Base-by-base conservation (phyloP, 2,329 filamentous ascomycete genomes). In the Berkeleyomyces basicola region DNA sequence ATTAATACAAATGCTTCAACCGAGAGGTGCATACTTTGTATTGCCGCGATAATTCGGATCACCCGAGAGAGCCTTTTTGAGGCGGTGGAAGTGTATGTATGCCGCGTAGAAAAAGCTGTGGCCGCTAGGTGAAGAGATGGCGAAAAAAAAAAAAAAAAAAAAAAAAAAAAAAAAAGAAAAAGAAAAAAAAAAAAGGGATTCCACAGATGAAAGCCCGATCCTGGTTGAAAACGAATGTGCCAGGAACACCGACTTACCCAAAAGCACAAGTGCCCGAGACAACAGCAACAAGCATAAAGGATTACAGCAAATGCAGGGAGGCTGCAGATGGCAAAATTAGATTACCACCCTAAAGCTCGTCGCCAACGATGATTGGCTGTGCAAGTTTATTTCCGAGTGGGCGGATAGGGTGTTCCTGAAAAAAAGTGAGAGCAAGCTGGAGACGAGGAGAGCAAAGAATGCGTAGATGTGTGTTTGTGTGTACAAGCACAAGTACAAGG, bases 271-370 rank as follows among this genome's bases (percentile, higher is more conserved):
- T 53, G 23, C 14, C 31, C 33, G 37, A 37, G 49, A 55, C 31
- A 55, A 39, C 37, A 23, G 23, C 23, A 11, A 46, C 14, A 55
- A 55, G 16, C 31, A 37, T 14, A 39, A n/a, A 33, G 49, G 49
- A 55, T 55, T 55, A 33, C 49, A 39, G 49, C 49, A 37, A 55
- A 55, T 55, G 49, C 49, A 55, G 49, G 49, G 49, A 55, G 33
- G 49, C 49, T 55, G 49, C 49, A 55, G 49, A 55, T 55, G 31
- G 49, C 49, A 55, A 55, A 10, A 55, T 55, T 55, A 37, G 49
- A 55, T 55, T 55, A n/a, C 31, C 33, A 55, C 49, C 49, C 11
- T 10, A 39, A 37, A 14, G 31, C 49, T 33, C 11, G 11, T 14
- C 7, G 31, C 33, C 36, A 7, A 39, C 36, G 31, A 7, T 37